Conservation (phyloP, 2,329 filamentous ascomycete species). For the Graphilbum fragrans region DNA sequence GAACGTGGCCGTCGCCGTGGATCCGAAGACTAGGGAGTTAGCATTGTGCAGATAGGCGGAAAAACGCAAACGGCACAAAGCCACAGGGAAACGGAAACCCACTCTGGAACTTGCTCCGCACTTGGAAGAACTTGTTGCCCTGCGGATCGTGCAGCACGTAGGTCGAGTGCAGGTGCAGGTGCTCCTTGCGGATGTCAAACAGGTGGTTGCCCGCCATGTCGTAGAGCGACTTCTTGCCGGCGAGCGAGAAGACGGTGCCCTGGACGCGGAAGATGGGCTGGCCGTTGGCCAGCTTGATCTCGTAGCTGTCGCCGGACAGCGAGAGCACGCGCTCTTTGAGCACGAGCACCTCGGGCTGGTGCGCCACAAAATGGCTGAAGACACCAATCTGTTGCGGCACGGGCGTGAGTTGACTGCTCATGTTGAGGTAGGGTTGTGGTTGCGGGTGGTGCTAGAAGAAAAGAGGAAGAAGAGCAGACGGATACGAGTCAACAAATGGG, state of each 20-base stretch:
- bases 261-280: slow-evolving; percentile 42
- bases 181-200: slow-evolving; percentile 46
- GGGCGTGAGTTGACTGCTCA: slow-evolving; percentile 4
- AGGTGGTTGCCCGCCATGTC: slow-evolving; percentile 41
- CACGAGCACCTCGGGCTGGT: slow-evolving; percentile 31
- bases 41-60: neutral
- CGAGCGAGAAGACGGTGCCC: slow-evolving; percentile 39
- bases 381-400: slow-evolving; percentile 8
- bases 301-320: slow-evolving; percentile 51
- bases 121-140: slow-evolving; percentile 36
- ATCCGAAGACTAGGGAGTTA: slow-evolving; percentile 30
- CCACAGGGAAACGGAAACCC: slow-evolving; percentile 12
- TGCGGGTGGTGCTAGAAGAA: neutral
- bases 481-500: too few species aligned
- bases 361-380: slow-evolving; percentile 6
- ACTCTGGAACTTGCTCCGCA: slow-evolving; percentile 43
- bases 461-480: neutral
- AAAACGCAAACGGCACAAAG: neutral
- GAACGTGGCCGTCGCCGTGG: slow-evolving; percentile 46
- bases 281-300: slow-evolving; percentile 43
- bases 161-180: slow-evolving; percentile 34
- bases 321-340: slow-evolving; percentile 52
- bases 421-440: neutral
- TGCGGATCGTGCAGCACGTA: slow-evolving; percentile 34
- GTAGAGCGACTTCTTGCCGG: slow-evolving; percentile 40